phyloP scores from a whole-genome alignment of 2,329 filamentous ascomycete genomes.

The Ophiostoma himal-ulmi region DNA sequence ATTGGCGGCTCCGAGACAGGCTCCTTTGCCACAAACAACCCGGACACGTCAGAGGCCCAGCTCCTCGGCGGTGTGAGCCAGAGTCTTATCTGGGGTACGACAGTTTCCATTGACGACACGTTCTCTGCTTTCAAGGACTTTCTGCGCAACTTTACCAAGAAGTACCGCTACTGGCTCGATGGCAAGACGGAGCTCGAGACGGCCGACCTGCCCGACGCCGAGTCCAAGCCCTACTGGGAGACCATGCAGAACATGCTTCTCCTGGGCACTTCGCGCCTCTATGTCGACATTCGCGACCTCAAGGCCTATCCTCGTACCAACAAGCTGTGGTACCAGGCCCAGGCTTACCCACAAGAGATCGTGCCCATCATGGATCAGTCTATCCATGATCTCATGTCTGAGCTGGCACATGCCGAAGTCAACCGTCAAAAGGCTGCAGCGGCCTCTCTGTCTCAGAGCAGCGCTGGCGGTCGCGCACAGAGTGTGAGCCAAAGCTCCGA shows the following conservation, averaged over 20 bases:
- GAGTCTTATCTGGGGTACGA: constrained; percentile 93
- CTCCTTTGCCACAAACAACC: constrained; percentile 60
- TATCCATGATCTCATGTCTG: constrained; percentile 88
- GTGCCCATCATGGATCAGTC: constrained; percentile 94
- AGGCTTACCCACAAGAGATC: constrained; percentile 92
- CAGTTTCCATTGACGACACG: constrained; percentile 86
- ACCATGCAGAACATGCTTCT: constrained; percentile 88
- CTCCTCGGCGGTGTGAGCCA: constrained; percentile 74
- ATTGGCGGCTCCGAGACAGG: constrained; percentile 51
- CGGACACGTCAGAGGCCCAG: constrained; percentile 87
- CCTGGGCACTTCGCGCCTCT: constrained; percentile 75
- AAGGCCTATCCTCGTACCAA: constrained; percentile 87
- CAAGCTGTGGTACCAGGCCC: constrained; percentile 92
- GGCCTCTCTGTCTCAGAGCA: constrained; percentile 15
- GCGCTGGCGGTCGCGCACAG: constrained; percentile 26
- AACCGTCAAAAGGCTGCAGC: constrained; percentile 52
- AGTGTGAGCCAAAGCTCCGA: constrained; percentile 57
- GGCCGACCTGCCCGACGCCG: constrained; percentile 61
- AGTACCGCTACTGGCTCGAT: constrained; percentile 88
- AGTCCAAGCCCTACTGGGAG: constrained; percentile 75
- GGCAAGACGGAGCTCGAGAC: constrained; percentile 75
- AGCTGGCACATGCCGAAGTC: constrained; percentile 77
- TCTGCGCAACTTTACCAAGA: constrained; percentile 81
- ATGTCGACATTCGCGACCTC: constrained; percentile 81
- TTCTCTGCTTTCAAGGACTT: constrained; percentile 88